These are phyloP conservation scores for Rubia balearica DNA, from an alignment of 305 asterid species.

Conservation along the genomic window DNA sequence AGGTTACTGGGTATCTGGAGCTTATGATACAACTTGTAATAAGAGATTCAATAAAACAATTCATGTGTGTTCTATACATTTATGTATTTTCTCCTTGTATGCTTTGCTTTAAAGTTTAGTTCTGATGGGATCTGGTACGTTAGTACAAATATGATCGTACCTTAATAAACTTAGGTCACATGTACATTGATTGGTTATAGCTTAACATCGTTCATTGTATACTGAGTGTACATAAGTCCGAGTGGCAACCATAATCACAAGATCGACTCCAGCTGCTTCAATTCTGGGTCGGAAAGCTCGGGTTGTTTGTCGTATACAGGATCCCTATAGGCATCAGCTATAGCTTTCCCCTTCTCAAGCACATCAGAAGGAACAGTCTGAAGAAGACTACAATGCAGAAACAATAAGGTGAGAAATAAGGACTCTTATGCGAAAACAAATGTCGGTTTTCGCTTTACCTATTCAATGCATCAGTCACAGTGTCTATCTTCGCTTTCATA, in stretches of 20 bases:
- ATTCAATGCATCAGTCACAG: conserved; percentile 59
- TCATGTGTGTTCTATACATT: not conserved
- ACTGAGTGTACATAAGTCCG: not conserved
- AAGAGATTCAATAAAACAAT: conserved; percentile 8
- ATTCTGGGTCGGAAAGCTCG: conserved; percentile 42
- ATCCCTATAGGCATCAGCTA: conserved; percentile 65
- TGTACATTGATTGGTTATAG: too few species aligned
- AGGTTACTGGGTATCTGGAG: not conserved
- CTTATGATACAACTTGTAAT: not conserved
- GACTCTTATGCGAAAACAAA: not conserved
- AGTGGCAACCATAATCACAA: conserved; percentile 25
- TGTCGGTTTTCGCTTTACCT: conserved; percentile 31
- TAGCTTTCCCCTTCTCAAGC: conserved; percentile 72
- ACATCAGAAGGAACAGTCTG: conserved; percentile 62
- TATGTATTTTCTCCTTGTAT: not conserved
- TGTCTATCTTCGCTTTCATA: conserved; percentile 49
- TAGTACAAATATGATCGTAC: too few species aligned
- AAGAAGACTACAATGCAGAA: conserved; percentile 47
- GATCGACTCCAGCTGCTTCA: conserved; percentile 63
- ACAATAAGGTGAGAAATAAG: not conserved
- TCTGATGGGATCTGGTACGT: too few species aligned
- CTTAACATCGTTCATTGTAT: too few species aligned
- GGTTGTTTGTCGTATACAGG: conserved; percentile 36
- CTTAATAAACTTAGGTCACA: too few species aligned
- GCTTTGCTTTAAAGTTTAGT: too few species aligned